Conservation (phyloP, 78 protist species). For the slime mould (Dictyostelium discoideum) region DNA sequence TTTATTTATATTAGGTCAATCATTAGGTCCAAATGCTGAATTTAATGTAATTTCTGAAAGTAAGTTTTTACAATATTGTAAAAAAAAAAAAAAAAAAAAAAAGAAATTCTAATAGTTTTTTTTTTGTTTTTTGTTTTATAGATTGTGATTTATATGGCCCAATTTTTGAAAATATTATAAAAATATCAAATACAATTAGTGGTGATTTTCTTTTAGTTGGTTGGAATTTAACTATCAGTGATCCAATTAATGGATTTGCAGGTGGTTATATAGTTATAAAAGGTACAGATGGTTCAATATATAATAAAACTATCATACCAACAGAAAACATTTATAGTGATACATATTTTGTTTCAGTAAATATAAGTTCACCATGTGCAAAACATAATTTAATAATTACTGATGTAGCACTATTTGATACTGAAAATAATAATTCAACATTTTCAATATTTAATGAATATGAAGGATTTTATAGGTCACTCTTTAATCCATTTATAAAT, state of each 20-base stretch:
- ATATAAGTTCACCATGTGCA: neutral
- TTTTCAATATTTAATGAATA: neutral
- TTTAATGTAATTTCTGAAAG: neutral
- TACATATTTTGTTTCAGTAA: neutral
- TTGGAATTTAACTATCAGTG: neutral
- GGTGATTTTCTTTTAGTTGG: too few species aligned
- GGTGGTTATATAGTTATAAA: neutral
- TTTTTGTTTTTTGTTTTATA: neutral
- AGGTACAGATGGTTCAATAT: neutral
- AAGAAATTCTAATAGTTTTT: neutral
- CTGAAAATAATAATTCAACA: neutral
- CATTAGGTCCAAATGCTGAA: neutral
- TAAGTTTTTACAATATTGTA: neutral
- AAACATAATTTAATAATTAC: neutral
- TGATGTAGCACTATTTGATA: neutral
- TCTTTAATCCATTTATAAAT: neutral
- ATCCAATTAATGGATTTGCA: constrained; percentile 11
- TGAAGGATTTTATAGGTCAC: neutral
- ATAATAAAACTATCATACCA: neutral
- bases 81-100: neutral
- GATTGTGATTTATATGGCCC: constrained; percentile 1
- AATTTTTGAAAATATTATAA: neutral
- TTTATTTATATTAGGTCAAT: neutral
- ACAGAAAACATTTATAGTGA: neutral
- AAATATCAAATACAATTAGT: neutral